Evolutionary conservation across 106 monocot species (phyloP).

Genomic region (Ottelia alismoides): DNA sequence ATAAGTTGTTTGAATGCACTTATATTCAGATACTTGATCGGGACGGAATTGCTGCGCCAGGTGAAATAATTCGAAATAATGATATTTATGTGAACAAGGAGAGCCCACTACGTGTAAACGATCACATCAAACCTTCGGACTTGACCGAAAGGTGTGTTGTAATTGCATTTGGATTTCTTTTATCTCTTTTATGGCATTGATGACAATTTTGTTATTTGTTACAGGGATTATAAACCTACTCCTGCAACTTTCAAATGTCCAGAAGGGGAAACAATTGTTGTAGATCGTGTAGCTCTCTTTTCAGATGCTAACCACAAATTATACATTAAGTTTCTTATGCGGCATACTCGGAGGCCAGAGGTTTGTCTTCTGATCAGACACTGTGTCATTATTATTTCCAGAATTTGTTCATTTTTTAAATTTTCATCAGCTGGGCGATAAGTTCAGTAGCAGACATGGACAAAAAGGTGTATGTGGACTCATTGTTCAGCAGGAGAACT

Average conservation of each 20-base stretch:
- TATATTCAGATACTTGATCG: slow-evolving; percentile 70
- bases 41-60: slow-evolving; percentile 96
- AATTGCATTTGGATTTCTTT: no score
- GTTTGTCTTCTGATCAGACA: no score
- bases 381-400: no score
- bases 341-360: slow-evolving; percentile 91
- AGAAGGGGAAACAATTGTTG: slow-evolving; percentile 65
- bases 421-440: slow-evolving; percentile 92
- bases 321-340: slow-evolving; percentile 68
- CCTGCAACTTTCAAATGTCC: slow-evolving; percentile 22
- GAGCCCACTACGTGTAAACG: slow-evolving; percentile 43
- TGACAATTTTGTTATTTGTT: no score
- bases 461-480: slow-evolving; percentile 97
- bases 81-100: slow-evolving; percentile 73
- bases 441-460: slow-evolving; percentile 99
- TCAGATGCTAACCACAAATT: slow-evolving; percentile 58
- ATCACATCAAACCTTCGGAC: slow-evolving; percentile 9
- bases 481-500: slow-evolving; percentile 96
- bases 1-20: no score
- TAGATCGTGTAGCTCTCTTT: slow-evolving; percentile 55
- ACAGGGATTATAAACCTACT: slow-evolving; percentile 43
- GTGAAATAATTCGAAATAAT: slow-evolving; percentile 68
- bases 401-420: no score
- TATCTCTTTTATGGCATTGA: no score
- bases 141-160: slow-evolving; percentile 10